These are phyloP conservation scores for Xerocomellus intermedius DNA, from an alignment of 768 basidiomycete genomes.

Conservation along the genomic window DNA sequence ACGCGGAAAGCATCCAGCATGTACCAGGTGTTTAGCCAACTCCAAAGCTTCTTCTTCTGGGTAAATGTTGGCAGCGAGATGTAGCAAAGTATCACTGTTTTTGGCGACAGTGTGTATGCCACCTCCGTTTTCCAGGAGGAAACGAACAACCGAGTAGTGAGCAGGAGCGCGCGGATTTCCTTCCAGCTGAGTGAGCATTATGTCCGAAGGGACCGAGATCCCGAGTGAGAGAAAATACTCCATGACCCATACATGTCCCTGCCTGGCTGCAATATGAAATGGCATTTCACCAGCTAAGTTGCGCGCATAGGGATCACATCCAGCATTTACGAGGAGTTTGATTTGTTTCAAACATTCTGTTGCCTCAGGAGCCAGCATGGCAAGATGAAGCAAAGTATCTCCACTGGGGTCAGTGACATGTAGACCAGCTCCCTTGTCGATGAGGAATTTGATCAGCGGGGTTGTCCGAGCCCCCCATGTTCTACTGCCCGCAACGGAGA, in stretches of 20 bases:
- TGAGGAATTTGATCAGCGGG: neutral
- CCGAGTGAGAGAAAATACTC: neutral
- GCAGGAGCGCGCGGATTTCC: accelerated
- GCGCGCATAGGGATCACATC: neutral
- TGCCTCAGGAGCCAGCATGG: neutral
- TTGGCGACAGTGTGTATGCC: neutral
- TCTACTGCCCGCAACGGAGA: neutral
- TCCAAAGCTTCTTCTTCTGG: neutral
- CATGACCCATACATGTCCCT: neutral
- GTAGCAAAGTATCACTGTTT: neutral
- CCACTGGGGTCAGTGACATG: neutral
- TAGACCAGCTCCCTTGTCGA: neutral
- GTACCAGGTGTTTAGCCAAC: neutral
- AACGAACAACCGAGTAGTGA: neutral
- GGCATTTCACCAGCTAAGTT: neutral
- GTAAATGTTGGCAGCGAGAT: neutral
- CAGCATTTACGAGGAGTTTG: neutral
- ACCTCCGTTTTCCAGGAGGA: neutral
- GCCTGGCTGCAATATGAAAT: neutral
- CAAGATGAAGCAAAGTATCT: neutral
- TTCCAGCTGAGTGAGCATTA: neutral
- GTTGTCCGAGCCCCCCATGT: accelerated
- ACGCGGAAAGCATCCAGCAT: neutral
- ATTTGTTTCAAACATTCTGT: neutral
- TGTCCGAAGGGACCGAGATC: neutral